Conservation (phyloP, 805 yeast genomes). For the Hanseniaspora taiwanica region DNA sequence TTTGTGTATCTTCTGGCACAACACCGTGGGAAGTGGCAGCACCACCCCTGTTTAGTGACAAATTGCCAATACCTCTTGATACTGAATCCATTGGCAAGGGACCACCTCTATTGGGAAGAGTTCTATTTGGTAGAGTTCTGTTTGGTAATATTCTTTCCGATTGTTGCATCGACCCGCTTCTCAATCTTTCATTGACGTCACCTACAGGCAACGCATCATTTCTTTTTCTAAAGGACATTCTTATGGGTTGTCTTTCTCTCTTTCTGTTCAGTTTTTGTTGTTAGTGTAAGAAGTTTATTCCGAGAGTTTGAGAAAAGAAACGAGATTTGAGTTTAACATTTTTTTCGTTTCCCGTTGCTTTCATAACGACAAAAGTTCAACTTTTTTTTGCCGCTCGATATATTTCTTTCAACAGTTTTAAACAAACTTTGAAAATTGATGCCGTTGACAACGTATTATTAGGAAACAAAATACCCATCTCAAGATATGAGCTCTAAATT, state of each 20-base stretch:
- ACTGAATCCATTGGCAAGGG: slow-evolving; percentile 9
- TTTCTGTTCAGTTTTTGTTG: background rate
- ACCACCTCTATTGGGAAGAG: slow-evolving; percentile 3
- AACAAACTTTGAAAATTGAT: too few relatives aligned
- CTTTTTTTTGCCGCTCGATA: too few relatives aligned
- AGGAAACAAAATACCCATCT: background rate
- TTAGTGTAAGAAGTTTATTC: background rate
- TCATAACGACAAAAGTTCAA: too few relatives aligned
- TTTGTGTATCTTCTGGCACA: too few relatives aligned
- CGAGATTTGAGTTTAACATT: too few relatives aligned
- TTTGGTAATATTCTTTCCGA: slow-evolving; percentile 8
- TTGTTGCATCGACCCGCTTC: too few relatives aligned
- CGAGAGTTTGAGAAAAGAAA: background rate
- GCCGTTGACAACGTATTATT: too few relatives aligned
- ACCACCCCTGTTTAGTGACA: slow-evolving; percentile 5
- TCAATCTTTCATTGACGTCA: too few relatives aligned
- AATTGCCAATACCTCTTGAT: slow-evolving; percentile 6
- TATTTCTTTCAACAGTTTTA: too few relatives aligned
- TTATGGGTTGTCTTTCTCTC: background rate
- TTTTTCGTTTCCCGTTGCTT: too few relatives aligned
- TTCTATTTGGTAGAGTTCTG: slow-evolving; percentile 9
- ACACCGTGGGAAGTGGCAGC: too few relatives aligned
- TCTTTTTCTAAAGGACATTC: slow-evolving; percentile 48
- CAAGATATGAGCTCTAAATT: background rate
- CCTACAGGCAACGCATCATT: slow-evolving; percentile 30